Percentiles rank a stretch among this genome's conserved stretches.
Conservation (phyloP, 805 yeast genomes). For the Millerozyma miso region DNA sequence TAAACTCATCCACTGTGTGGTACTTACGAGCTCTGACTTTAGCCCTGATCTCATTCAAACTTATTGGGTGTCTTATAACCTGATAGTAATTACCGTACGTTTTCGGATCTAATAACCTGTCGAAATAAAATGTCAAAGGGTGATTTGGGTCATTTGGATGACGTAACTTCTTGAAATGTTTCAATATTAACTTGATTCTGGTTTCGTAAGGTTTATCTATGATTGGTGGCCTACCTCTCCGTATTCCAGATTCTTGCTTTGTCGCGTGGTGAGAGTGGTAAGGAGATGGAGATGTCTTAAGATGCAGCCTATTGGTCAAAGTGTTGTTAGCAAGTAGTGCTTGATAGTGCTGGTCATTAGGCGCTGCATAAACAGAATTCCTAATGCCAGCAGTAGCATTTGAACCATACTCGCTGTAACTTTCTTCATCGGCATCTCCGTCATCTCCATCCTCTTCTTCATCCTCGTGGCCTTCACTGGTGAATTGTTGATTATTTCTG, state of each 20-base stretch:
- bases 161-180: slow-evolving; percentile 71
- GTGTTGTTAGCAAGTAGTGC: slow-evolving; percentile 9
- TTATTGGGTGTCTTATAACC: slow-evolving; percentile 54
- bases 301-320: slow-evolving; percentile 10
- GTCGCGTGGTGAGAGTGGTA: slow-evolving; percentile 5
- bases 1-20: slow-evolving; percentile 66
- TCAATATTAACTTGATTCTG: slow-evolving; percentile 80
- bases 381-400: neutral
- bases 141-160: slow-evolving; percentile 45
- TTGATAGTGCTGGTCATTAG: slow-evolving; percentile 9
- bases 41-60: slow-evolving; percentile 69
- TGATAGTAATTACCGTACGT: slow-evolving; percentile 52
- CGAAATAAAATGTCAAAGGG: slow-evolving; percentile 62
- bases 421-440: slow-evolving; percentile 15
- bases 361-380: slow-evolving; percentile 2
- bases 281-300: slow-evolving; percentile 7
- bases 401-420: slow-evolving; percentile 12
- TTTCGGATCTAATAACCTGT: slow-evolving; percentile 71
- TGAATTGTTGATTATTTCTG: slow-evolving; percentile 7
- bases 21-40: slow-evolving; percentile 85
- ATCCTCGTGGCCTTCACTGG: slow-evolving; percentile 17
- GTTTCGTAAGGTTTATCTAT: slow-evolving; percentile 90
- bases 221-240: slow-evolving; percentile 88
- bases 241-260: slow-evolving; percentile 44
- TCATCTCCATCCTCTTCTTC: slow-evolving; percentile 24